These are phyloP conservation scores for Clarireedia hainanense DNA, from an alignment of 2,329 filamentous ascomycete genomes.

Conservation along the genomic window DNA sequence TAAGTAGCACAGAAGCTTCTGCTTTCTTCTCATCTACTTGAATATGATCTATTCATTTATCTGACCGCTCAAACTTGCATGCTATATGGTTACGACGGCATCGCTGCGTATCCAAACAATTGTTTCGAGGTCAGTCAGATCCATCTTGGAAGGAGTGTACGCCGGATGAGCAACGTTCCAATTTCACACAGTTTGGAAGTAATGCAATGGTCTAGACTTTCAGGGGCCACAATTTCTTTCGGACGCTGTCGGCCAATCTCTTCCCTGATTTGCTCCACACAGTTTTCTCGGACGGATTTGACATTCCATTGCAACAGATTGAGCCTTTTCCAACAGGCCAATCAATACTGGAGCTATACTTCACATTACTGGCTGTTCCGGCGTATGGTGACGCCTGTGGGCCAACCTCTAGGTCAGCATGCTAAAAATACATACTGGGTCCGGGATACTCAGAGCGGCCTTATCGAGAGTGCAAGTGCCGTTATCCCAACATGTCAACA, in stretches of 20 bases:
- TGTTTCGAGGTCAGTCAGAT: not conserved
- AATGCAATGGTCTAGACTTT: constrained; percentile 2
- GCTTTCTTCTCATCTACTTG: not conserved
- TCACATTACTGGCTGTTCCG: too few relatives aligned
- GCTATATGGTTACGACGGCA: not conserved
- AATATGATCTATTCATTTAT: not conserved
- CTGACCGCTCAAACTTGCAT: constrained; percentile 5
- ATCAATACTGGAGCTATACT: not conserved
- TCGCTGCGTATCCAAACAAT: not conserved
- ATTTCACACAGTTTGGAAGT: too few relatives aligned
- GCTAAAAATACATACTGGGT: too few relatives aligned
- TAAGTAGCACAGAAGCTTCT: not conserved
- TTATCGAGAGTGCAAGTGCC: not conserved
- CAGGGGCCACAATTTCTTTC: not conserved
- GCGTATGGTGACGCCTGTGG: too few relatives aligned
- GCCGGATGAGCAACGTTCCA: too few relatives aligned
- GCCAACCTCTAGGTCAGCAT: too few relatives aligned
- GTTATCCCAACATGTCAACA: not conserved
- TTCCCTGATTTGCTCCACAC: not conserved
- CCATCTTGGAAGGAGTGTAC: not conserved
- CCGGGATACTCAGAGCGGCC: too few relatives aligned
- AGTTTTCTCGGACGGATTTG: not conserved
- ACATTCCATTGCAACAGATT: not conserved
- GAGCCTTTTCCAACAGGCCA: not conserved
- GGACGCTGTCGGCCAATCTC: not conserved